A percentile compares a stretch with the other conserved stretches of the same genome.
phyloP scores from a whole-genome alignment of 129 eudicot species.

The Centaurea solstitialis region DNA sequence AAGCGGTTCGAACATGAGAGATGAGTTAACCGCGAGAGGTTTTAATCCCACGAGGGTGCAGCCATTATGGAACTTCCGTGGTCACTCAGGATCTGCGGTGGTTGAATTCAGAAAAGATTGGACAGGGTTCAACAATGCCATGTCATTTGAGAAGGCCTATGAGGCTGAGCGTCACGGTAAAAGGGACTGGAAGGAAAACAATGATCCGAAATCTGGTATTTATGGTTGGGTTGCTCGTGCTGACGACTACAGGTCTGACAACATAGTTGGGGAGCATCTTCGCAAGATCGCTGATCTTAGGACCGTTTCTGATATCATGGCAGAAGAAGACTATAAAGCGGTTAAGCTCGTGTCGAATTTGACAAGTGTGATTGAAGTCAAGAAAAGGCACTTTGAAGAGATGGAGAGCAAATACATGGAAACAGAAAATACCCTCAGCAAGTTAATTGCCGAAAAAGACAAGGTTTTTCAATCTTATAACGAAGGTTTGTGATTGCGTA shows the following conservation, averaged over 20 bases:
- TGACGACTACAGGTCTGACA: conserved; percentile 55
- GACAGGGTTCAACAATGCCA: conserved; percentile 77
- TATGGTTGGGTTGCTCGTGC: conserved; percentile 95
- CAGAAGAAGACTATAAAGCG: conserved; percentile 54
- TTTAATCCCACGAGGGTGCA: conserved; percentile 68
- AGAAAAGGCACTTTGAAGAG: conserved; percentile 55
- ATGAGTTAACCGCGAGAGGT: conserved; percentile 51
- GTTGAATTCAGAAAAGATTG: conserved; percentile 74
- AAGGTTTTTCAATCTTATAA: conserved; percentile 61
- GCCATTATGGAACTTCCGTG: conserved; percentile 73
- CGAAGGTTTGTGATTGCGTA: conserved; percentile 46
- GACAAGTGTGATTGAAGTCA: conserved; percentile 59
- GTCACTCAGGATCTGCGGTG: conserved; percentile 69
- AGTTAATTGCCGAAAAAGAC: conserved; percentile 59
- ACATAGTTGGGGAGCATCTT: conserved; percentile 64
- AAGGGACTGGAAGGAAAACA: conserved; percentile 51
- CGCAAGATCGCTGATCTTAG: conserved; percentile 74
- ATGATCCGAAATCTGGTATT: conserved; percentile 37
- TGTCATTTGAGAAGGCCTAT: conserved; percentile 79
- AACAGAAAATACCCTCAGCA: conserved; percentile 47
- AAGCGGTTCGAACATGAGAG: conserved; percentile 84
- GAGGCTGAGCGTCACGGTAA: conserved; percentile 69
- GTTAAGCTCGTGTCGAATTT: conserved; percentile 51
- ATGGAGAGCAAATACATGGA: conserved; percentile 58
- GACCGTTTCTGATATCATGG: conserved; percentile 58